These are phyloP conservation scores for Elasticomyces elasticus DNA, from an alignment of 495 filamentous ascomycete species.

Conservation along the genomic window DNA sequence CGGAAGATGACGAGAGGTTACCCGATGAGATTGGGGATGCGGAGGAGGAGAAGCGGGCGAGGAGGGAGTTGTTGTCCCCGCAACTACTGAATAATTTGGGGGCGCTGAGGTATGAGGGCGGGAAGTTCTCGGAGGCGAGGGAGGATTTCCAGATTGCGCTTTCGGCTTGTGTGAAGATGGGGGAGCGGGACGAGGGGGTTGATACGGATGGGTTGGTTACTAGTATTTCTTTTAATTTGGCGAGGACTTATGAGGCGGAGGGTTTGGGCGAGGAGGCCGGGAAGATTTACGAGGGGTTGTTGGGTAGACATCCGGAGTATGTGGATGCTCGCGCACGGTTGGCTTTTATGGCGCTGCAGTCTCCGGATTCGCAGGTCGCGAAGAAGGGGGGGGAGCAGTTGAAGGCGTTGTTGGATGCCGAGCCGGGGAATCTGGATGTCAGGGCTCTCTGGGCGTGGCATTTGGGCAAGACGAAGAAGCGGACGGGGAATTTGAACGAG, in stretches of 20 bases:
- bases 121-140: slow-evolving; percentile 70
- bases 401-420: slow-evolving; percentile 66
- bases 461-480: slow-evolving; percentile 65
- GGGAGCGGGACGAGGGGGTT: slow-evolving; percentile 37
- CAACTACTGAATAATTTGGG: slow-evolving; percentile 96
- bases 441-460: slow-evolving; percentile 92
- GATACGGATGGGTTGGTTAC: slow-evolving; percentile 86
- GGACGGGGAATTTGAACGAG: slow-evolving; percentile 67
- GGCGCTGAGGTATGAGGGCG: slow-evolving; percentile 81
- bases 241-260: slow-evolving; percentile 85
- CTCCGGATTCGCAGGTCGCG: slow-evolving; percentile 66
- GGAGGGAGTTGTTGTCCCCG: slow-evolving; percentile 65
- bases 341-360: slow-evolving; percentile 67
- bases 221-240: slow-evolving; percentile 90
- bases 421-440: slow-evolving; percentile 76
- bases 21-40: slow-evolving; percentile 55
- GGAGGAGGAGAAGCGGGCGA: slow-evolving; percentile 19
- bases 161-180: slow-evolving; percentile 68
- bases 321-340: slow-evolving; percentile 79
- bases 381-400: slow-evolving; percentile 82
- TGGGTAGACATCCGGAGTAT: slow-evolving; percentile 78
- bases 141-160: slow-evolving; percentile 81
- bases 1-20: slow-evolving; percentile 44
- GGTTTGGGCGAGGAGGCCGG: slow-evolving; percentile 72
- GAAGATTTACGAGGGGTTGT: slow-evolving; percentile 73